Percentiles rank a stretch among this genome's conserved stretches.
phyloP scores from a whole-genome alignment of 192 early-diverging fungal genomes.

The Coemansia sp. region DNA sequence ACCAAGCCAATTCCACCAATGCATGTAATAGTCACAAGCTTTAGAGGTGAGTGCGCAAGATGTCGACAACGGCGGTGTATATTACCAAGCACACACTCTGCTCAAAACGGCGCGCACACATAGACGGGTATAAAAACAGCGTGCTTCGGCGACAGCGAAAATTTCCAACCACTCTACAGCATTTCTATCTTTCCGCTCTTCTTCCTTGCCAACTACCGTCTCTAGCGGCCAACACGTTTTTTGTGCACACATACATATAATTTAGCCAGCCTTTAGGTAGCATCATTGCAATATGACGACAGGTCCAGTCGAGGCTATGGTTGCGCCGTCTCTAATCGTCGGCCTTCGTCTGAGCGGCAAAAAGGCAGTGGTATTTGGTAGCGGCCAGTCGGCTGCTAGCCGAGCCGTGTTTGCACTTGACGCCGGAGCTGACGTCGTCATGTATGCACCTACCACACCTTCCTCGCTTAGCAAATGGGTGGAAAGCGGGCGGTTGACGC shows the following conservation, averaged over 20 bases:
- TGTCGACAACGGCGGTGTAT: not conserved
- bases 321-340: slow-evolving; percentile 43
- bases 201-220: not conserved
- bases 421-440: slow-evolving; percentile 65
- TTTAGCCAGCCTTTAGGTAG: not conserved
- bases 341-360: slow-evolving; percentile 44
- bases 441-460: slow-evolving; percentile 47
- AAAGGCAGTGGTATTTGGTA: slow-evolving; percentile 67
- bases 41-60: not conserved
- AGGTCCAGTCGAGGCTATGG: slow-evolving; percentile 4
- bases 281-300: not conserved
- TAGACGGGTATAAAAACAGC: not conserved
- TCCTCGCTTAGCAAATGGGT: slow-evolving; percentile 45
- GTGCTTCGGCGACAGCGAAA: not conserved
- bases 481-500: slow-evolving; percentile 30
- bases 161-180: not conserved
- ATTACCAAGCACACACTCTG: not conserved
- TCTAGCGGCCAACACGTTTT: not conserved
- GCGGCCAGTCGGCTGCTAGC: slow-evolving; percentile 64
- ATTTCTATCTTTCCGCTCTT: not conserved
- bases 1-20: slow-evolving; percentile 22
- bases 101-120: not conserved
- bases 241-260: not conserved
- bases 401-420: slow-evolving; percentile 71
- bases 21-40: slow-evolving; percentile 20